Evolutionary conservation across 2,329 filamentous ascomycete genomes (phyloP).

Genomic region (Cryphonectria naterciae): DNA sequence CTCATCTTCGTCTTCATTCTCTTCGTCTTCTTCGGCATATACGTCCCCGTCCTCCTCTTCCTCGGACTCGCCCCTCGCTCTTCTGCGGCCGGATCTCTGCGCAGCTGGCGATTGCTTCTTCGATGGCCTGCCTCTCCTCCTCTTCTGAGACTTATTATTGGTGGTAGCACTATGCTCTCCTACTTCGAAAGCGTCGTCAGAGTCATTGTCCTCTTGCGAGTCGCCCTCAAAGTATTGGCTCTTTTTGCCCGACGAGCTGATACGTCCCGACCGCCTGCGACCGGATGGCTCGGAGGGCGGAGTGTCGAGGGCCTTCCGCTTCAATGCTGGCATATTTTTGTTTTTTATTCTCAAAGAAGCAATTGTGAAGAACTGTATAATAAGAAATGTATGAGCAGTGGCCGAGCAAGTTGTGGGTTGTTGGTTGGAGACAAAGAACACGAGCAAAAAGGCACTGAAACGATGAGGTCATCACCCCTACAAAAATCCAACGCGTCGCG

Average conservation of each 20-base stretch:
- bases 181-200: slow-evolving; percentile 12
- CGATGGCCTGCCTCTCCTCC: slow-evolving; percentile 17
- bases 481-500: not conserved
- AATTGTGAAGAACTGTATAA: not conserved
- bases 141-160: not conserved
- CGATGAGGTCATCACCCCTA: slow-evolving; percentile 4
- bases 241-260: slow-evolving; percentile 48
- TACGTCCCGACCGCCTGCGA: slow-evolving; percentile 53
- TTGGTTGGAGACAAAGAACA: not conserved
- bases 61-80: slow-evolving; percentile 29
- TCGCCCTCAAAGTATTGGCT: slow-evolving; percentile 56
- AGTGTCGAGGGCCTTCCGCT: slow-evolving; percentile 34
- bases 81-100: slow-evolving; percentile 22
- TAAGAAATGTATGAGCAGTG: not conserved
- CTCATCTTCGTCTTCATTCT: slow-evolving; percentile 41
- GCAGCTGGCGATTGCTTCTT: slow-evolving; percentile 21
- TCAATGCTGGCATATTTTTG: slow-evolving; percentile 17
- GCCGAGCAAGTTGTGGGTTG: not conserved
- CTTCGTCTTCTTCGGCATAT: slow-evolving; percentile 41
- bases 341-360: not conserved
- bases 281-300: slow-evolving; percentile 32
- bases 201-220: slow-evolving; percentile 34
- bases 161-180: slow-evolving; percentile 15
- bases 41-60: slow-evolving; percentile 38
- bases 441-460: not conserved